Evolutionary conservation across 2,329 filamentous ascomycete species (phyloP).

Genomic region (Hypoxylon sp.): DNA sequence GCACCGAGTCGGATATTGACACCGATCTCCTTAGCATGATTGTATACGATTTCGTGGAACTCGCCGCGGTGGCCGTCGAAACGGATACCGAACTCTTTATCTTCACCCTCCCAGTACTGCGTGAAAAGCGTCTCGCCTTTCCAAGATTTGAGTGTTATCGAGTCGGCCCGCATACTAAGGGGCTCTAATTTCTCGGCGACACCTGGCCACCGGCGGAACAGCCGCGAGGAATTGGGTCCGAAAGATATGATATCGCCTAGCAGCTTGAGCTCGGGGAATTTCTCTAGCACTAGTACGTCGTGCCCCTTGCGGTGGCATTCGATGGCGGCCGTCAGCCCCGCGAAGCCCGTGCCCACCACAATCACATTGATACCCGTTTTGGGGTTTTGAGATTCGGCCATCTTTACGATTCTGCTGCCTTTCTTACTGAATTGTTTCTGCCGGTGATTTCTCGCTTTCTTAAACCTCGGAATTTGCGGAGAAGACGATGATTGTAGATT

Average conservation of each 20-base stretch:
- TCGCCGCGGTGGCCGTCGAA: conserved; percentile 70
- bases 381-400: conserved; percentile 50
- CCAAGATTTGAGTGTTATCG: conserved; percentile 67
- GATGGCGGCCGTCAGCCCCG: conserved; percentile 71
- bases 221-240: conserved; percentile 70
- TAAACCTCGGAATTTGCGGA: conserved; percentile 17
- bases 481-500: conserved; percentile 12
- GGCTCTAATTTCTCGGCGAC: conserved; percentile 64
- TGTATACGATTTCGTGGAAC: conserved; percentile 66
- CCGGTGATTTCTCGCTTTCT: conserved; percentile 17
- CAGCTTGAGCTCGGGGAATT: conserved; percentile 60
- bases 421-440: conserved; percentile 8
- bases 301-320: conserved; percentile 72
- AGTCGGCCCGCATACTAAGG: conserved; percentile 60
- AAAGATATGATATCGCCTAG: conserved; percentile 68
- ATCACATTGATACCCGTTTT: conserved; percentile 63
- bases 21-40: conserved; percentile 66
- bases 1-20: conserved; percentile 64
- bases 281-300: conserved; percentile 62
- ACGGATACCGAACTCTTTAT: conserved; percentile 60
- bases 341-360: conserved; percentile 69
- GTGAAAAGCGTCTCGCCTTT: conserved; percentile 66
- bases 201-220: conserved; percentile 70
- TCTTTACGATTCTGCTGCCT: conserved; percentile 28
- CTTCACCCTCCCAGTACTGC: conserved; percentile 60